Base-by-base conservation (phyloP, 768 basidiomycete genomes). In the Lepiota subincarnata region DNA sequence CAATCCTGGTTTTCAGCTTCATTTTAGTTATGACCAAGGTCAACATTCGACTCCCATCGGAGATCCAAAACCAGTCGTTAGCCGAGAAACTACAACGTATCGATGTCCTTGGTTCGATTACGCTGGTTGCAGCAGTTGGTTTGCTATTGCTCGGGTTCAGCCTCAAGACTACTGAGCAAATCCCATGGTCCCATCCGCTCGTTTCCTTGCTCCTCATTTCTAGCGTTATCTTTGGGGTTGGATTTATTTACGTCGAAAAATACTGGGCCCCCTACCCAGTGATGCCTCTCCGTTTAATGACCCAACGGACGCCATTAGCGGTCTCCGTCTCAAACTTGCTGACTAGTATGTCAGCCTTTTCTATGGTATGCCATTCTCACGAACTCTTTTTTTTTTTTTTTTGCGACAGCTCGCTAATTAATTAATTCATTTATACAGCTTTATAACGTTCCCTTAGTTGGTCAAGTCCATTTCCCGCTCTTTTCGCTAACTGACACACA, bases 251-350 rank as follows among this genome's bases (percentile, higher is more conserved):
- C 42, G 89, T 91, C 20, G 96, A 99, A 70, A 83, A 83, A 53
- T 75, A 79, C 59, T 84, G 81, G 74, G 83, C 90, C 2, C 76
- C 80, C 3, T 89, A 87, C 66, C 97, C 97, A 13, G 87, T 98
- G 48, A 87, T 99, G 84, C 96, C 96, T 44, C 70, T 97, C 57
- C 80, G 81, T 48, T 71, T 95, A 52, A 78, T 95, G 31, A 80
- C 77, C 28, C 82, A 84, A 63, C 75, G 93, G 50, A 94, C 89
- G 19, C 91, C 92, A 4, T 68, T 93, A 16, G 86, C 89, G 10
- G 83, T 93, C 24, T 89, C 90, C 4, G 54, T 95, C 46, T 80
- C 81, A 42, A 95, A 93, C 68, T 78, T 96, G 39, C 76, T 91
- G 59, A 79, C 77, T 8, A 89, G 87, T 59, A 80, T 89, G 70